Evolutionary conservation across 2,329 filamentous ascomycete species (phyloP).

Genomic region (Westerdykella ornata): DNA sequence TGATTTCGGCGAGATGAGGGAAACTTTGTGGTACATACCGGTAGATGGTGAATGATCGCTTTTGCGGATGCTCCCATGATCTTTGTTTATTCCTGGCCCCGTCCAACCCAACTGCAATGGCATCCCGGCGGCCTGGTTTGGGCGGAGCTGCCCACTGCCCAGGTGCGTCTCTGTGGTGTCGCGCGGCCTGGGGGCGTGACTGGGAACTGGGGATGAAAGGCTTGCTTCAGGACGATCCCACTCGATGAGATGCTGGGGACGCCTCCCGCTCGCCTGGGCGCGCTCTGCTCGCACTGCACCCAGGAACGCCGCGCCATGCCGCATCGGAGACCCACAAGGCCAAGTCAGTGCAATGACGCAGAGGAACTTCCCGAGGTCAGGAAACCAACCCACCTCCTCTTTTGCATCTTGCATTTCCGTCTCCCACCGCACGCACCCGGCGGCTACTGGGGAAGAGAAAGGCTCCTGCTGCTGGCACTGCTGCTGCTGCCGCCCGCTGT

Average conservation of each 20-base stretch:
- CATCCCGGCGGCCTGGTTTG: constrained; percentile 27
- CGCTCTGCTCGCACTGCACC: not conserved
- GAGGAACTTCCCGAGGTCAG: too few species aligned
- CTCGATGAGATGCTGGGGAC: constrained; percentile 4
- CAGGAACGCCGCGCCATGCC: constrained; percentile 12
- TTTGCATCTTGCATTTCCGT: constrained; percentile 16
- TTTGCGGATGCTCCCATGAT: constrained; percentile 4
- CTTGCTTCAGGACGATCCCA: too few species aligned
- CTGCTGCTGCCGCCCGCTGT: not conserved
- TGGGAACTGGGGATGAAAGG: constrained; percentile 16
- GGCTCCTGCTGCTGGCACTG: too few species aligned
- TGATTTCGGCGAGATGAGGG: constrained; percentile 4
- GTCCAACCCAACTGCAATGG: too few species aligned
- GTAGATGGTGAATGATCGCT: not conserved
- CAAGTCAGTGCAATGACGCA: constrained; percentile 1
- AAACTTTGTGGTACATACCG: not conserved
- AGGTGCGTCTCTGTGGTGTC: too few species aligned
- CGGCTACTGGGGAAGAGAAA: constrained; percentile 3
- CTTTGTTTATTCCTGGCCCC: too few species aligned
- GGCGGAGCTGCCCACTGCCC: too few species aligned
- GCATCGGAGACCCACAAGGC: constrained; percentile 12
- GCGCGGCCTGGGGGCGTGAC: constrained; percentile 13
- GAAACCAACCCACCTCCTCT: constrained; percentile 25
- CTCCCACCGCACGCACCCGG: too few species aligned
- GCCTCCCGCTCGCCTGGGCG: constrained; percentile 20